A percentile compares a stretch with the other conserved stretches of the same genome.
Conservation (phyloP, 345 rosid genomes). For the Lepidium aucheri region DNA sequence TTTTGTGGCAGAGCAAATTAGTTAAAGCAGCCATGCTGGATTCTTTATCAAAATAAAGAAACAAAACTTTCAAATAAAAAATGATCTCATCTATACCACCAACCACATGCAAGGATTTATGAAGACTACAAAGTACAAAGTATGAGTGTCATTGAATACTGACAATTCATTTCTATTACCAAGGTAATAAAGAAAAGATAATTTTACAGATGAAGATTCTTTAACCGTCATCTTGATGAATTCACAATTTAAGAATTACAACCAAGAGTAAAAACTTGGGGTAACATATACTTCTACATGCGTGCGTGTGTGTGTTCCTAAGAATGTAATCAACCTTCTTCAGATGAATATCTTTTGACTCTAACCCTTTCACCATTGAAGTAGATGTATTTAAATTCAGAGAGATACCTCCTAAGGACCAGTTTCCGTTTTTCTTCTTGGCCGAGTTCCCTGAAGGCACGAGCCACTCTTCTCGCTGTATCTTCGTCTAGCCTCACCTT, state of each 20-base stretch:
- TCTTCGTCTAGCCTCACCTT: conserved; percentile 77
- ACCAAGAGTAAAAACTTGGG: conserved; percentile 3
- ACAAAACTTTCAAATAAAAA: not conserved
- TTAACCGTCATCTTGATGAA: not conserved
- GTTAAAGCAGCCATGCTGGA: conserved; percentile 19
- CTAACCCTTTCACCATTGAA: conserved; percentile 75
- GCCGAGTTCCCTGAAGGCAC: conserved; percentile 50
- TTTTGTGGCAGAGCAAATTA: conserved; percentile 1
- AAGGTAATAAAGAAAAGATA: not conserved
- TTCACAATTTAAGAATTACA: not conserved
- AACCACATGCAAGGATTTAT: conserved; percentile 25
- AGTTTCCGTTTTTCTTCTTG: conserved; percentile 51
- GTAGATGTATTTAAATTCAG: conserved; percentile 66
- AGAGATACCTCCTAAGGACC: conserved; percentile 49
- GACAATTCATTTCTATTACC: not conserved
- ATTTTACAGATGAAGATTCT: not conserved
- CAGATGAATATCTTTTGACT: conserved; percentile 46
- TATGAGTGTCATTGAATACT: conserved; percentile 10
- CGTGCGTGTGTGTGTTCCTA: not conserved
- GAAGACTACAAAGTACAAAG: conserved; percentile 9
- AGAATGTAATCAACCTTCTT: conserved; percentile 24
- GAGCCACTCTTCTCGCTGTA: conserved; percentile 51
- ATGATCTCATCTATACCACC: conserved; percentile 4
- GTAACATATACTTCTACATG: not conserved
- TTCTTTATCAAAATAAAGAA: conserved; percentile 1